phyloP scores from a whole-genome alignment of 345 rosid species.

The Hibiscus trionum region DNA sequence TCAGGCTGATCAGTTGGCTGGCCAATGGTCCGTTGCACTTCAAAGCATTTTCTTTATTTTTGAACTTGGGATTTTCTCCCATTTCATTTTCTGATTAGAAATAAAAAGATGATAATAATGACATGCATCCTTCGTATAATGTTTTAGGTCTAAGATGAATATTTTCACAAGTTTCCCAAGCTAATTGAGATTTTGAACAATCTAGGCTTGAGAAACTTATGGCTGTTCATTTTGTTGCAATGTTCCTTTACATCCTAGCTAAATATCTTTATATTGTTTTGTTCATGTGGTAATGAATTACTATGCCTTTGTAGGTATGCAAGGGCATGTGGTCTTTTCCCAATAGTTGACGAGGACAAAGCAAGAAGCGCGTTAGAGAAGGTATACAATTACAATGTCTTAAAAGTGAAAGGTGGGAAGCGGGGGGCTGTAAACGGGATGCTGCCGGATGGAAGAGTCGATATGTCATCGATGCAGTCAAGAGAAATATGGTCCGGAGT shows the following conservation, averaged over 20 bases:
- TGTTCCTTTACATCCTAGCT: not conserved
- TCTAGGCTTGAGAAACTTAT: not conserved
- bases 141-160: not conserved
- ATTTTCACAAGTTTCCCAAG: not conserved
- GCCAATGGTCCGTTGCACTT: constrained; percentile 62
- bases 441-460: constrained; percentile 80
- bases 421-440: constrained; percentile 91
- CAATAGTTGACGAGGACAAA: constrained; percentile 66
- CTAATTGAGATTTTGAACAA: not conserved
- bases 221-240: not conserved
- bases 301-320: constrained; percentile 51
- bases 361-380: constrained; percentile 58
- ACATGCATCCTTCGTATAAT: not conserved
- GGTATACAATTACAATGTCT: constrained; percentile 67
- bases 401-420: constrained; percentile 75
- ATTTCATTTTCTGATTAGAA: too few relatives aligned
- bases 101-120: not conserved
- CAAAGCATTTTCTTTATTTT: not conserved
- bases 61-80: too few relatives aligned
- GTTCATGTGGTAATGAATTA: not conserved
- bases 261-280: not conserved
- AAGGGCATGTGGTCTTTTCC: constrained; percentile 66
- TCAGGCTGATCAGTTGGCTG: constrained; percentile 97
- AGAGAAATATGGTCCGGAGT: constrained; percentile 97
- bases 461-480: constrained; percentile 70